These are phyloP conservation scores for Boletus subcaerulescens DNA, from an alignment of 768 basidiomycete genomes.

Conservation along the genomic window DNA sequence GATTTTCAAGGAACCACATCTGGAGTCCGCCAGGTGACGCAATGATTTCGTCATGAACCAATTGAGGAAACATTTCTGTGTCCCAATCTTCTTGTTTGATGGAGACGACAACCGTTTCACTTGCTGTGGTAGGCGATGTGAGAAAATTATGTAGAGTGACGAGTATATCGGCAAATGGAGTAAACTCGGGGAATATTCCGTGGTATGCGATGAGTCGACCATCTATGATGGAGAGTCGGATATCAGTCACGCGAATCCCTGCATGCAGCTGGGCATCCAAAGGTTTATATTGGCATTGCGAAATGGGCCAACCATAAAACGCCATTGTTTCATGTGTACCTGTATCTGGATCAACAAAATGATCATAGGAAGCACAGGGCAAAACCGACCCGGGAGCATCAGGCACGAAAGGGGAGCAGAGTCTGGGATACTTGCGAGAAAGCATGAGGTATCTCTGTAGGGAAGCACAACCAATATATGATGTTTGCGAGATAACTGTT, in stretches of 20 bases:
- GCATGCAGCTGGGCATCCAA: conserved; percentile 66
- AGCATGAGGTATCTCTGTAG: conserved; percentile 56
- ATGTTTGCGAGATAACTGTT: conserved; percentile 45
- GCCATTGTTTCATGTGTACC: conserved; percentile 48
- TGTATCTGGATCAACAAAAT: background rate
- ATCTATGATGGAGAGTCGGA: conserved; percentile 70
- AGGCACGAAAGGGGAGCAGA: conserved; percentile 64
- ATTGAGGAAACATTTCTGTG: conserved; percentile 51
- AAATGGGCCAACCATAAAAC: conserved; percentile 81
- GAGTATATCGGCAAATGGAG: conserved; percentile 67
- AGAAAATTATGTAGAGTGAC: conserved; percentile 61
- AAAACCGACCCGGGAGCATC: conserved; percentile 66
- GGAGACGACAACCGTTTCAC: conserved; percentile 81
- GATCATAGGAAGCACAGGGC: conserved; percentile 36
- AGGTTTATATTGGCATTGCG: conserved; percentile 75
- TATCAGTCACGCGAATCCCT: conserved; percentile 80
- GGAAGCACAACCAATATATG: conserved; percentile 55
- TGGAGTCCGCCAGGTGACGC: conserved; percentile 45
- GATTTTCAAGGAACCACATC: conserved; percentile 83
- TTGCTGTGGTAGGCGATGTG: conserved; percentile 47
- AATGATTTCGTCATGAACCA: conserved; percentile 65
- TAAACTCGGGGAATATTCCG: conserved; percentile 67
- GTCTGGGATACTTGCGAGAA: conserved; percentile 63
- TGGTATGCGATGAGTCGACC: conserved; percentile 75
- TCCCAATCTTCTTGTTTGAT: conserved; percentile 84